Percentiles rank a stretch among this genome's conserved stretches.
These are phyloP conservation scores for Fusarium sambucinum DNA, from an alignment of 2,329 filamentous ascomycete species.

Conservation along the genomic window DNA sequence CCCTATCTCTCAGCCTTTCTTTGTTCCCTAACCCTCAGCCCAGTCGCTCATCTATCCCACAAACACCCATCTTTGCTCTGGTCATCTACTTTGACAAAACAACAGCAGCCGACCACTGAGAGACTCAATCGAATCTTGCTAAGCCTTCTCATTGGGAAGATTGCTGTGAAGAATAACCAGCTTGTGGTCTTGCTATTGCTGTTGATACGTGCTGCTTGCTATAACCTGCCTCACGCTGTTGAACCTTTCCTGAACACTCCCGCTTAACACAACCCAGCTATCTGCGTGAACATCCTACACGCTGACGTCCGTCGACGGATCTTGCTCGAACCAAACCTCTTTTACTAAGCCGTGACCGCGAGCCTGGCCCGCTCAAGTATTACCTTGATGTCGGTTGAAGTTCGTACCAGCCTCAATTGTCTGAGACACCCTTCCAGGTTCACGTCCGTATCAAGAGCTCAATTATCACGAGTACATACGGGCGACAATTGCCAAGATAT, in stretches of 20 bases:
- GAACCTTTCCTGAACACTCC: conserved; percentile 11
- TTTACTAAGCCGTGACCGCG: conserved; percentile 38
- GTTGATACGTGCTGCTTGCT: conserved; percentile 41
- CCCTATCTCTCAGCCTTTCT: conserved; percentile 12
- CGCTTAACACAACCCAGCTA: conserved; percentile 12
- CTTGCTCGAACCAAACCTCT: conserved; percentile 16
- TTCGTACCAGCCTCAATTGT: conserved; percentile 67
- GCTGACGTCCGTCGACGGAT: conserved; percentile 22
- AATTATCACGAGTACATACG: conserved; percentile 67
- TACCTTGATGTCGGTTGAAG: conserved; percentile 71
- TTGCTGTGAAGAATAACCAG: conserved; percentile 45
- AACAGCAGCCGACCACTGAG: conserved; percentile 40
- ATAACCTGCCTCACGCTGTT: conserved; percentile 23
- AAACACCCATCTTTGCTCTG: conserved; percentile 24
- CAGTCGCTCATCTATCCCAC: conserved; percentile 6
- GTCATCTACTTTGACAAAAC: conserved; percentile 23
- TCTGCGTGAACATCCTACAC: conserved; percentile 16
- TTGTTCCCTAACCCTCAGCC: conserved; percentile 23
- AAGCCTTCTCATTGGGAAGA: conserved; percentile 36
- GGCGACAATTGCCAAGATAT: conserved; percentile 69
- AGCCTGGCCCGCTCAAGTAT: conserved; percentile 52
- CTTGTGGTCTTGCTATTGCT: conserved; percentile 45
- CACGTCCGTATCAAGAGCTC: conserved; percentile 68
- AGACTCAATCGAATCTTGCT: conserved; percentile 42
- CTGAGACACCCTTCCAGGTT: conserved; percentile 68